phyloP scores from a whole-genome alignment of 352 stramenopile genomes.

The Globisporangium yorkense region DNA sequence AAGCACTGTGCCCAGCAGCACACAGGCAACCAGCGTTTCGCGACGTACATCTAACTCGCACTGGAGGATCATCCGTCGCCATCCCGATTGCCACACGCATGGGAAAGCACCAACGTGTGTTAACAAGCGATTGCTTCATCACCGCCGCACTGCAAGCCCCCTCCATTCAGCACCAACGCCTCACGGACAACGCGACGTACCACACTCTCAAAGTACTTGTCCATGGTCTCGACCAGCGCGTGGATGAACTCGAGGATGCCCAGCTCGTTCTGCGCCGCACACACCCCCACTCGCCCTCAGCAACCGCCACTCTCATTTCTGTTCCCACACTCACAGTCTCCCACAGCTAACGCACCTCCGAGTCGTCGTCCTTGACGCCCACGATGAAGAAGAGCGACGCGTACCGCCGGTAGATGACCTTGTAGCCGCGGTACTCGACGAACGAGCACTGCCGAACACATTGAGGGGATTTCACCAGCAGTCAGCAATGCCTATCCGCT shows the following conservation, averaged over 20 bases:
- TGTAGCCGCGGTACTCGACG: conserved; percentile 99
- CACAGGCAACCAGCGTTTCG: too few species aligned
- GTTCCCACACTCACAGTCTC: background rate
- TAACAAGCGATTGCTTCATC: background rate
- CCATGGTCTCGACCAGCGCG: conserved; percentile 98
- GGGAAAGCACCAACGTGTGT: background rate
- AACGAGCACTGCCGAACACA: conserved; percentile 93
- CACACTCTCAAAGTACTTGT: conserved; percentile 99
- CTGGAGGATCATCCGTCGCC: conserved; percentile 18
- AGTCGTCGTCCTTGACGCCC: conserved; percentile 94
- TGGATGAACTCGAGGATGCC: conserved; percentile 99
- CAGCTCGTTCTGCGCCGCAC: conserved; percentile 93
- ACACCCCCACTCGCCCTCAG: background rate
- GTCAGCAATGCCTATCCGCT: background rate
- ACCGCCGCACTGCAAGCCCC: too few species aligned
- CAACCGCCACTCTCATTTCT: background rate
- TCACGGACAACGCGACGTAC: conserved; percentile 30
- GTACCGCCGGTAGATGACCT: conserved; percentile 98
- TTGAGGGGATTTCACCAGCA: background rate
- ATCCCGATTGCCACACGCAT: background rate
- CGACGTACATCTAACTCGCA: conserved; percentile 81
- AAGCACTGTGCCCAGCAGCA: background rate
- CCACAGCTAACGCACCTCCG: conserved; percentile 43
- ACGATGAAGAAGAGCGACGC: conserved; percentile 99
- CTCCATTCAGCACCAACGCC: too few species aligned